phyloP scores from a whole-genome alignment of 306 rosid species.

The Trifolium dubium region DNA sequence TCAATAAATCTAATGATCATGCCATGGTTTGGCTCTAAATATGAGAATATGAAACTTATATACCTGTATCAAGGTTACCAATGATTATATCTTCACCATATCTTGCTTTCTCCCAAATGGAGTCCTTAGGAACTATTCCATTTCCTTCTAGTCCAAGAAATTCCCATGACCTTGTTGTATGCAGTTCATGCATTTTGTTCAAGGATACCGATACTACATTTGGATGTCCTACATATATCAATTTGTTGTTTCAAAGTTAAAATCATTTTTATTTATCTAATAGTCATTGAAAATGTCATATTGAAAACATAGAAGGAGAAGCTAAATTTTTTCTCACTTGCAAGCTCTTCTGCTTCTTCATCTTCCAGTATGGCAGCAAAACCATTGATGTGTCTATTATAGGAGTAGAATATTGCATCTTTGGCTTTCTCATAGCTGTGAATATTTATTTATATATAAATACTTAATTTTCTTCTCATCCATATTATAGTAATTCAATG shows the following conservation, averaged over 20 bases:
- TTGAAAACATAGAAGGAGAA: not conserved
- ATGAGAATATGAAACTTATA: constrained; percentile 27
- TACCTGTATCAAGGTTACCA: constrained; percentile 73
- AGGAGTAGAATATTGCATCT: constrained; percentile 58
- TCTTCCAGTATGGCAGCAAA: constrained; percentile 41
- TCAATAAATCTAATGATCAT: not conserved
- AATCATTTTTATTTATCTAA: not conserved
- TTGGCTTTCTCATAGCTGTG: constrained; percentile 55
- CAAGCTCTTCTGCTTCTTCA: constrained; percentile 47
- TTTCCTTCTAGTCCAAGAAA: constrained; percentile 58
- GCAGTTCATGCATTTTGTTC: constrained; percentile 55
- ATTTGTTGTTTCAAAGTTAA: not conserved
- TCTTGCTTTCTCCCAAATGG: constrained; percentile 64
- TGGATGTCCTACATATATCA: constrained; percentile 53
- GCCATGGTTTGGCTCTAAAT: constrained; percentile 3
- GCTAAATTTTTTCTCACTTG: constrained; percentile 41
- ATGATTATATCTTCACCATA: constrained; percentile 64
- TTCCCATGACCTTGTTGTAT: constrained; percentile 72
- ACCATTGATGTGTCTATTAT: constrained; percentile 40
- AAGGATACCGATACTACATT: constrained; percentile 60
- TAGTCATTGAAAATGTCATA: not conserved
- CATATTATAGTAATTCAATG: not conserved
- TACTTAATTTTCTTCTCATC: constrained; percentile 1
- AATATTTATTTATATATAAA: not conserved
- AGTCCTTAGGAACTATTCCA: constrained; percentile 40